A percentile compares a stretch with the other conserved stretches of the same genome.
These are phyloP conservation scores for Selaginella tamariscina DNA, from an alignment of 75 land plant genomes.

Conservation along the genomic window DNA sequence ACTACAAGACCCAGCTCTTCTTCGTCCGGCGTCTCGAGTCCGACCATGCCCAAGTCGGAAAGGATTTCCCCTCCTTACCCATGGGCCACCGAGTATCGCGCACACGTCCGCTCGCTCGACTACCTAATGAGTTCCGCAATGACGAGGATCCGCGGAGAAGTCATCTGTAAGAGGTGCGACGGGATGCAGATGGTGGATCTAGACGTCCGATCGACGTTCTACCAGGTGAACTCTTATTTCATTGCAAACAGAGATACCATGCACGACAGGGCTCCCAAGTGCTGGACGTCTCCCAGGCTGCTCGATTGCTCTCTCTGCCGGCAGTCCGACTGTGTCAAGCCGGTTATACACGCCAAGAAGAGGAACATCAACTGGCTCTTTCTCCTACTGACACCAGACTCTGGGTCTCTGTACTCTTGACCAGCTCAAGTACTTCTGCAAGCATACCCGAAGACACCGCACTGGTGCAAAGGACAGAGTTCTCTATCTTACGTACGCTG, in stretches of 20 bases:
- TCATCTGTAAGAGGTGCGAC: conserved; percentile 55
- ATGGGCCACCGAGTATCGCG: conserved; percentile 57
- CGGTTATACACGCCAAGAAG: conserved; percentile 45
- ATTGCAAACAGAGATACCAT: conserved; percentile 24
- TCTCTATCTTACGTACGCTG: conserved; percentile 62
- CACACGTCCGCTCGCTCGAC: conserved; percentile 34
- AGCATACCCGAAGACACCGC: conserved; percentile 57
- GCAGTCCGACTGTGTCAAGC: conserved; percentile 41
- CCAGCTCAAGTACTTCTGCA: conserved; percentile 87
- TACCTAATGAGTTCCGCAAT: conserved; percentile 27
- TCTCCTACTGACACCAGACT: conserved; percentile 47
- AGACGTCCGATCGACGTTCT: conserved; percentile 16
- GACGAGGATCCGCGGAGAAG: conserved; percentile 31
- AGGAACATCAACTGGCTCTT: conserved; percentile 70
- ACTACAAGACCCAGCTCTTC: not conserved
- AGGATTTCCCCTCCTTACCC: conserved; percentile 33
- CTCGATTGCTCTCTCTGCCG: conserved; percentile 44
- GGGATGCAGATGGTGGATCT: conserved; percentile 26
- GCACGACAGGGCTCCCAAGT: conserved; percentile 55
- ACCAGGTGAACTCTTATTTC: conserved; percentile 22
- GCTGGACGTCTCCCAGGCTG: conserved; percentile 45
- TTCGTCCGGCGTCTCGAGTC: not conserved
- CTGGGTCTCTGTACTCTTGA: conserved; percentile 55
- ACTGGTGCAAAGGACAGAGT: conserved; percentile 78
- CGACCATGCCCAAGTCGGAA: conserved; percentile 20